Base-by-base conservation (phyloP, 2,329 filamentous ascomycete genomes). In the Fusarium decemcellulare region DNA sequence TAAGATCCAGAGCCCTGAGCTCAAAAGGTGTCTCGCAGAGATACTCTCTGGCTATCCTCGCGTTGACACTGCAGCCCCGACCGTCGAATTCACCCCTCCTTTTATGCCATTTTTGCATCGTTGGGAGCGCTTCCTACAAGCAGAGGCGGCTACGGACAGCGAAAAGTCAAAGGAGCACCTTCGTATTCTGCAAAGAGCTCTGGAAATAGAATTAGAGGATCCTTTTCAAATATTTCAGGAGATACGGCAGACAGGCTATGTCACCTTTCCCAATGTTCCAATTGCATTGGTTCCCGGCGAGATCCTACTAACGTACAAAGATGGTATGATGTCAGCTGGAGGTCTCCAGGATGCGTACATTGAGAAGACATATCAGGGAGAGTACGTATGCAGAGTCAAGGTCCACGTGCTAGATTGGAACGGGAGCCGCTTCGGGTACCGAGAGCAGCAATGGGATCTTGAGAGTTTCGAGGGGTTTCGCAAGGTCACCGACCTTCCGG, bases 41-140 rank as follows among this genome's bases (percentile, higher is more conserved):
- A 4, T 67, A 8, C 47, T 69, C 2, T n/a, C 6, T 2, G 63
- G 9, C 1, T 42, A 61, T 32, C 42, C 27, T 11, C 9, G n/a
- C 14, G 8, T 54, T 5, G 30, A 39, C 5, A 23, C 37, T 6
- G 9, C 8, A 15, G 4, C 15, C 5, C 29, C 53, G 1, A 12
- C 12, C 0, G 5, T 60, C 2, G 34, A 43, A 5, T 52, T 68
- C 44, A 18, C 15, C 1, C 15, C 11, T 1, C 55, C 62, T 1
- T 69, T 69, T 39, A 9, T 10, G 0, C 18, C 47, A 8, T n/a
- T 71, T 2, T 2, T 52, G 1, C 63, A 71, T 10, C 55, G 6
- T 11, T 67, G 61, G 58, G 23, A 34, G 7, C 30, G 47, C 2
- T n/a, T 50, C 4, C 47, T 50, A 1, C 16, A 48, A 0, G 8